Percentiles rank a stretch among this genome's conserved stretches.
These are phyloP conservation scores for Tubosaeta sp. DNA, from an alignment of 768 basidiomycete species.

Conservation along the genomic window DNA sequence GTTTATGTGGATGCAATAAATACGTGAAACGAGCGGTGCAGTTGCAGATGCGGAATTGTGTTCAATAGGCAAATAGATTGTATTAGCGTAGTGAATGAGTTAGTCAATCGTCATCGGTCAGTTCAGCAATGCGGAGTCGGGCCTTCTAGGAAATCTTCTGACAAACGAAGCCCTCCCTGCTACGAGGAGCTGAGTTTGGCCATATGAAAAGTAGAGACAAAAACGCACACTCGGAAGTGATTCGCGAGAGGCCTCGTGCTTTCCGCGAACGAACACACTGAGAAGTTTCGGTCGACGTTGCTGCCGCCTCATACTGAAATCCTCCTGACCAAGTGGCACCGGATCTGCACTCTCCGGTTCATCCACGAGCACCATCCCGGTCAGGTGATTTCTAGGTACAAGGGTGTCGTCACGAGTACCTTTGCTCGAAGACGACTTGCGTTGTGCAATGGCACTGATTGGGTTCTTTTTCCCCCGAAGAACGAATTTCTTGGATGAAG, in stretches of 20 bases:
- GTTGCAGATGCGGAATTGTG: background rate
- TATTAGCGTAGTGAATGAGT: slow-evolving; percentile 1
- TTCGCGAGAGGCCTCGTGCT: slow-evolving; percentile 5
- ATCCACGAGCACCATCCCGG: slow-evolving; percentile 32
- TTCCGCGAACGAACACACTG: slow-evolving; percentile 26
- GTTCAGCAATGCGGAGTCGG: slow-evolving; percentile 3
- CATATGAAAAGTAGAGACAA: background rate
- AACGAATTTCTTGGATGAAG: slow-evolving; percentile 17
- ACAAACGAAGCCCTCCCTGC: slow-evolving; percentile 7
- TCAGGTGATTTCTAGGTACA: slow-evolving; percentile 13
- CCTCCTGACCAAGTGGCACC: slow-evolving; percentile 14
- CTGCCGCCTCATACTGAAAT: slow-evolving; percentile 10
- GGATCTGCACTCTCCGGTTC: slow-evolving; percentile 39
- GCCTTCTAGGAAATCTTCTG: slow-evolving; percentile 2
- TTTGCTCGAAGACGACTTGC: slow-evolving; percentile 23
- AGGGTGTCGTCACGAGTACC: background rate
- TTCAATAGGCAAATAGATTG: background rate
- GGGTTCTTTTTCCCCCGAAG: slow-evolving; percentile 18
- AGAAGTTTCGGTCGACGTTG: slow-evolving; percentile 31
- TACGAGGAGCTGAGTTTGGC: background rate
- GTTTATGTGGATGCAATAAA: no score
- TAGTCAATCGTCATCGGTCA: slow-evolving; percentile 4
- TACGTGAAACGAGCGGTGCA: background rate
- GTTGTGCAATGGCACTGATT: slow-evolving; percentile 8
- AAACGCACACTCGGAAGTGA: slow-evolving; percentile 12